Conservation (phyloP, 2,329 filamentous ascomycete genomes). For the Phyllosticta capitalensis region DNA sequence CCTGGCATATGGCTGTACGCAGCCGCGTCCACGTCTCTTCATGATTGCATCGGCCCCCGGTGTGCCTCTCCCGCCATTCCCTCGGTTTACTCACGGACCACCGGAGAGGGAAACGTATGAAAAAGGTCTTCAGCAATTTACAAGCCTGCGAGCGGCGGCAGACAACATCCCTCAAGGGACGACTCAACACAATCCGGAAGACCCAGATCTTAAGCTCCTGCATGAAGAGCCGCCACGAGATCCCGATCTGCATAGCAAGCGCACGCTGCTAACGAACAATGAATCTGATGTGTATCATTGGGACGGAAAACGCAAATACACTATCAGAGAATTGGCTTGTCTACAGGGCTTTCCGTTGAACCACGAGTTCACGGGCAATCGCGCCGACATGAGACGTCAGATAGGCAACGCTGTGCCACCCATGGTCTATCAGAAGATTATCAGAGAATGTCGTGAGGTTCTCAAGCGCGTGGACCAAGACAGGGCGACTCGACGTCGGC, state of each 20-base stretch:
- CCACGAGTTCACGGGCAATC: not conserved
- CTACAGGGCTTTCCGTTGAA: conserved; percentile 1
- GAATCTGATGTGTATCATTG: not conserved
- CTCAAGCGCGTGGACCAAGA: not conserved
- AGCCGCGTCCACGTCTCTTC: not conserved
- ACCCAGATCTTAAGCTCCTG: not conserved
- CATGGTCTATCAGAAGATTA: not conserved
- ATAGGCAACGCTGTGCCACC: conserved; percentile 11
- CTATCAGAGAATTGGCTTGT: conserved; percentile 1
- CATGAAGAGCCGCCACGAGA: not conserved
- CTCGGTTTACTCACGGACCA: not conserved
- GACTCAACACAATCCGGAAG: not conserved
- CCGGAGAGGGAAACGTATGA: not conserved
- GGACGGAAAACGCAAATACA: not conserved
- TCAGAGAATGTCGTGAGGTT: not conserved
- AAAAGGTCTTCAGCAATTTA: not conserved
- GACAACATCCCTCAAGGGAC: not conserved
- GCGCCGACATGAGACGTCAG: not conserved
- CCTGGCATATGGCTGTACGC: not conserved
- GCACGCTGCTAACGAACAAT: not conserved
- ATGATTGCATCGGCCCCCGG: conserved; percentile 1
- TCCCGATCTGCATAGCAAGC: not conserved
- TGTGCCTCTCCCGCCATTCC: not conserved
- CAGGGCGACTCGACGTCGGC: not conserved
- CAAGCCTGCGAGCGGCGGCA: not conserved